phyloP scores from a whole-genome alignment of 805 yeast genomes.

The Starmerella apis region DNA sequence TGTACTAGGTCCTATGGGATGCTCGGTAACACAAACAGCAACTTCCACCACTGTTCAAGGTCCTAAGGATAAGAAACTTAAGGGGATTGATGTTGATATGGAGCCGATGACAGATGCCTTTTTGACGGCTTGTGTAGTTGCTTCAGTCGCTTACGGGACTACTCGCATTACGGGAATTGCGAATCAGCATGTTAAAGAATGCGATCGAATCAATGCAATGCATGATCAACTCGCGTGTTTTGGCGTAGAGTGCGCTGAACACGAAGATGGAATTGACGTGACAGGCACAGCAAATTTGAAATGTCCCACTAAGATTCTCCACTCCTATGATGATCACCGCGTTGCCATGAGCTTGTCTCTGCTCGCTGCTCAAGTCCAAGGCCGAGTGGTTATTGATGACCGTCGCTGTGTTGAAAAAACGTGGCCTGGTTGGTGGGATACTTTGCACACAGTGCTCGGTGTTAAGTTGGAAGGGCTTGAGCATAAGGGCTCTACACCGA shows the following conservation, averaged over 20 bases:
- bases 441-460: constrained; percentile 51
- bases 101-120: constrained; percentile 99
- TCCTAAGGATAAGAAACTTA: constrained; percentile 54
- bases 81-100: constrained; percentile 81
- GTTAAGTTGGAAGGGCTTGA: constrained; percentile 52
- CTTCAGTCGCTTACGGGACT: constrained; percentile 70
- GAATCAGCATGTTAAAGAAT: constrained; percentile 94
- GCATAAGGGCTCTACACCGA: neutral
- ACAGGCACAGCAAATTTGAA: constrained; percentile 43
- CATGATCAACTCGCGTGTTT: constrained; percentile 75
- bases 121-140: constrained; percentile 90
- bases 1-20: constrained; percentile 91
- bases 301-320: constrained; percentile 14
- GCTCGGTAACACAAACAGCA: constrained; percentile 69
- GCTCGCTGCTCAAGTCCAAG: constrained; percentile 58
- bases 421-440: constrained; percentile 99
- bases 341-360: constrained; percentile 96
- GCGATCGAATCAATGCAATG: constrained; percentile 95
- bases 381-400: constrained; percentile 65
- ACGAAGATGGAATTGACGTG: constrained; percentile 85
- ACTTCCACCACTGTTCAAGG: constrained; percentile 88
- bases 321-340: constrained; percentile 88
- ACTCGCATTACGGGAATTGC: constrained; percentile 92
- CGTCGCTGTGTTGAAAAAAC: constrained; percentile 92
- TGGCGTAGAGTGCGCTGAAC: constrained; percentile 75